These are phyloP conservation scores for Colletotrichum magnum DNA, from an alignment of 2,329 filamentous ascomycete genomes.

Conservation along the genomic window DNA sequence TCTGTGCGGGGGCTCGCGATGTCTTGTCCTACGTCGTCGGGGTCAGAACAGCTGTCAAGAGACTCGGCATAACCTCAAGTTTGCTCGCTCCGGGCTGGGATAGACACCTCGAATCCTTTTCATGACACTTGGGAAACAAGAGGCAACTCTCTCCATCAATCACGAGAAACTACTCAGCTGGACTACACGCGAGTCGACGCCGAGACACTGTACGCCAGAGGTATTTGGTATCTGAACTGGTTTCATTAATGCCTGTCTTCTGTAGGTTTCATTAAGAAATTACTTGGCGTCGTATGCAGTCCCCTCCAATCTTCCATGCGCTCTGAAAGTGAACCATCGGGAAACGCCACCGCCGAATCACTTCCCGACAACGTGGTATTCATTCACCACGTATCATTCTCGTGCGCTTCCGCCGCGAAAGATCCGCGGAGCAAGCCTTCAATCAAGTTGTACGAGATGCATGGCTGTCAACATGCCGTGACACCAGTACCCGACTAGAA, in stretches of 20 bases:
- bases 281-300: background rate
- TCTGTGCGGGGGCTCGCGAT: constrained; percentile 9
- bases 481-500: constrained; percentile 16
- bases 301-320: background rate
- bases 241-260: background rate
- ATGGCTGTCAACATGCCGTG: constrained; percentile 34
- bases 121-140: background rate
- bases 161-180: background rate
- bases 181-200: background rate
- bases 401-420: background rate
- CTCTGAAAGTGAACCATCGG: background rate
- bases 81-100: background rate
- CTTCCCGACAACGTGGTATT: background rate
- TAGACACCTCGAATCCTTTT: background rate
- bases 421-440: background rate
- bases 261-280: background rate
- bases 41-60: background rate
- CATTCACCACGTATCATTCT: background rate
- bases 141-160: background rate
- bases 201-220: background rate
- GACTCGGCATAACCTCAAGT: background rate
- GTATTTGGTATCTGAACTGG: background rate
- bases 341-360: background rate
- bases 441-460: background rate
- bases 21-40: constrained; percentile 15